Evolutionary conservation across 352 stramenopile species (phyloP).

Genomic region (Phytophthora pluvialis): DNA sequence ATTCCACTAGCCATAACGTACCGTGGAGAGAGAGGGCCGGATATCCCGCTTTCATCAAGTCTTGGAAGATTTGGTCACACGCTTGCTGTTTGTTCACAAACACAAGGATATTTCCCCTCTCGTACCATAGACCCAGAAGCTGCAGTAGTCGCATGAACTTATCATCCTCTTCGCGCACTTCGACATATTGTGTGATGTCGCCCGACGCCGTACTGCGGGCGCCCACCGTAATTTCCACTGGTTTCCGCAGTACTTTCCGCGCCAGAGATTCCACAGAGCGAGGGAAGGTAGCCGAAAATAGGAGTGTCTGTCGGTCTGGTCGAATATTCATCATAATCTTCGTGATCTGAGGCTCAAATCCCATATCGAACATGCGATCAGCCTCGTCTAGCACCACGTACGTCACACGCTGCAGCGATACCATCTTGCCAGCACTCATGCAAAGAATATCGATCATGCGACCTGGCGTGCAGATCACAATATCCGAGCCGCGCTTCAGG

Average conservation of each 20-base stretch:
- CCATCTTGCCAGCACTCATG: conserved; percentile 97
- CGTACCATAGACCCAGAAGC: conserved; percentile 95
- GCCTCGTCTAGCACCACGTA: conserved; percentile 99
- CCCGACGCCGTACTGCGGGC: conserved; percentile 95
- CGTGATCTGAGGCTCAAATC: conserved; percentile 99
- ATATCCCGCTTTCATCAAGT: conserved; percentile 97
- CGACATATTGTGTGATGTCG: conserved; percentile 97
- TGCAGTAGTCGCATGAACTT: conserved; percentile 99
- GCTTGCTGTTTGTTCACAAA: conserved; percentile 99
- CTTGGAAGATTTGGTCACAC: conserved; percentile 97
- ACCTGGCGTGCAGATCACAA: conserved; percentile 98
- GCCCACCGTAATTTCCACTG: conserved; percentile 97
- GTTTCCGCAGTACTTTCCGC: conserved; percentile 92
- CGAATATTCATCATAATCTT: conserved; percentile 96
- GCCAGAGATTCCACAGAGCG: conserved; percentile 91
- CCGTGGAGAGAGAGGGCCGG: conserved; percentile 96
- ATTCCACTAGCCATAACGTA: conserved; percentile 24
- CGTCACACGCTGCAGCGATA: conserved; percentile 96
- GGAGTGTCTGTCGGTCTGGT: conserved; percentile 91
- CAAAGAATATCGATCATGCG: conserved; percentile 99
- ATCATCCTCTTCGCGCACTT: conserved; percentile 98
- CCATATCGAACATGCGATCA: conserved; percentile 99
- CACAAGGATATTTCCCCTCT: conserved; percentile 98
- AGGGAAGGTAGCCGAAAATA: conserved; percentile 99
- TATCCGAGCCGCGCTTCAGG: conserved; percentile 97